A percentile compares a stretch with the other conserved stretches of the same genome.
Evolutionary conservation across 1,284 basidiomycete genomes (phyloP).

Genomic region (Xerocomus cyaneibrunnescens): DNA sequence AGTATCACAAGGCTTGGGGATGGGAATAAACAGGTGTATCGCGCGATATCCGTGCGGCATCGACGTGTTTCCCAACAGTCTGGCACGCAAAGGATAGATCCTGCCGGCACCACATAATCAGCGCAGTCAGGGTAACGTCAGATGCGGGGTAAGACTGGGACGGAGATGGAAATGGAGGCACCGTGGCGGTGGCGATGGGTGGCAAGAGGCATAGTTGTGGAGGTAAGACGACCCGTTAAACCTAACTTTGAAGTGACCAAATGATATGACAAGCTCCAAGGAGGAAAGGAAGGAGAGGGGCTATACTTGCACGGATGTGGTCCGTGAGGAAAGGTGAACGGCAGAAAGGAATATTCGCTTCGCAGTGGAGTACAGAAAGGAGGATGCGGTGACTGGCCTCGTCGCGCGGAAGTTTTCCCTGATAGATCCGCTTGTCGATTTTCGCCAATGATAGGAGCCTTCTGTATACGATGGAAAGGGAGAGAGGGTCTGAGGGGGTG

Average conservation of each 20-base stretch:
- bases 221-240: slow-evolving; percentile 4
- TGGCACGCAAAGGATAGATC: background rate
- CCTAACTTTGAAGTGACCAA: background rate
- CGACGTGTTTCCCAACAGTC: background rate
- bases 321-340: background rate
- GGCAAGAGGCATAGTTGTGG: background rate
- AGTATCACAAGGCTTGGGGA: background rate
- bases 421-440: background rate
- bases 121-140: background rate
- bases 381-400: background rate
- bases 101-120: slow-evolving; percentile 9
- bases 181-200: slow-evolving; percentile 4
- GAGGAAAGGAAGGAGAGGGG: background rate
- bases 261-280: background rate
- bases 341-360: background rate
- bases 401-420: background rate
- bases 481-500: background rate
- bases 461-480: background rate
- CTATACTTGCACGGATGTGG: background rate
- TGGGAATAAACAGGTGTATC: slow-evolving; percentile 1
- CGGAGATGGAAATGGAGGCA: background rate
- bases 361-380: background rate
- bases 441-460: background rate
- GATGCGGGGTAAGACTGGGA: background rate
- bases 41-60: background rate